Percentiles rank a stretch among this genome's conserved stretches.
phyloP scores from a whole-genome alignment of 1,139 yeast genomes.

The Kodamaea sp. region DNA sequence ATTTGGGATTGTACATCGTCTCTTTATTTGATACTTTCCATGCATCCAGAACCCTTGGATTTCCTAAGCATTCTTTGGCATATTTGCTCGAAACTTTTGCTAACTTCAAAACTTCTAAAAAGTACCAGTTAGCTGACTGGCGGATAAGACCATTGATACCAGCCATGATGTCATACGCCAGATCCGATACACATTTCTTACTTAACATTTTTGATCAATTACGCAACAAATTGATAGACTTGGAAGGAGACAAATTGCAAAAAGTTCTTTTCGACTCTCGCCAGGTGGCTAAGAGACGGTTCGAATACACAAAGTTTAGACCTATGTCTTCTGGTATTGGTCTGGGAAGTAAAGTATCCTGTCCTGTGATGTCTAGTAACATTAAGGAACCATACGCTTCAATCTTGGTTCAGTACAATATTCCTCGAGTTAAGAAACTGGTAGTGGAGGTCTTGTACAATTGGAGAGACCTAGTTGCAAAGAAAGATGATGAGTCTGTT shows the following conservation, averaged over 20 bases:
- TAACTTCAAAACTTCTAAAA: slow-evolving; percentile 83
- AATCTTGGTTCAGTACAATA: slow-evolving; percentile 65
- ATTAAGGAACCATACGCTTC: slow-evolving; percentile 58
- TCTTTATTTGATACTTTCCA: slow-evolving; percentile 90
- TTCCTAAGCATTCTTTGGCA: slow-evolving; percentile 84
- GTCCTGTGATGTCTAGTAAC: slow-evolving; percentile 50
- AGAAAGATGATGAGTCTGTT: slow-evolving; percentile 79
- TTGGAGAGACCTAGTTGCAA: slow-evolving; percentile 84
- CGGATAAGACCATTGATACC: slow-evolving; percentile 80
- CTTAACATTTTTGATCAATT: slow-evolving; percentile 77
- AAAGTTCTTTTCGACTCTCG: slow-evolving; percentile 77
- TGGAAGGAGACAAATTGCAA: slow-evolving; percentile 44
- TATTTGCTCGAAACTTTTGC: slow-evolving; percentile 80
- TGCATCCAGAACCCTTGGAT: slow-evolving; percentile 77
- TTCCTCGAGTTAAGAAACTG: slow-evolving; percentile 55
- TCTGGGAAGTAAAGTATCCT: slow-evolving; percentile 33
- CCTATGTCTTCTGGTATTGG: slow-evolving; percentile 36
- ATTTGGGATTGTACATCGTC: slow-evolving; percentile 87
- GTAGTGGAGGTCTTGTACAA: slow-evolving; percentile 63
- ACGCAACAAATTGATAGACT: slow-evolving; percentile 59
- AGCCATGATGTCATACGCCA: slow-evolving; percentile 83
- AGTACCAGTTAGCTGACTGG: slow-evolving; percentile 98
- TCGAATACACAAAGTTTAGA: slow-evolving; percentile 68
- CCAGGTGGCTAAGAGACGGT: slow-evolving; percentile 76
- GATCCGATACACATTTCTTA: slow-evolving; percentile 93